Evolutionary conservation across 2,329 filamentous ascomycete species (phyloP), one percentile per base, ranked within the genome.

Genomic region (Cladosporium velox): DNA sequence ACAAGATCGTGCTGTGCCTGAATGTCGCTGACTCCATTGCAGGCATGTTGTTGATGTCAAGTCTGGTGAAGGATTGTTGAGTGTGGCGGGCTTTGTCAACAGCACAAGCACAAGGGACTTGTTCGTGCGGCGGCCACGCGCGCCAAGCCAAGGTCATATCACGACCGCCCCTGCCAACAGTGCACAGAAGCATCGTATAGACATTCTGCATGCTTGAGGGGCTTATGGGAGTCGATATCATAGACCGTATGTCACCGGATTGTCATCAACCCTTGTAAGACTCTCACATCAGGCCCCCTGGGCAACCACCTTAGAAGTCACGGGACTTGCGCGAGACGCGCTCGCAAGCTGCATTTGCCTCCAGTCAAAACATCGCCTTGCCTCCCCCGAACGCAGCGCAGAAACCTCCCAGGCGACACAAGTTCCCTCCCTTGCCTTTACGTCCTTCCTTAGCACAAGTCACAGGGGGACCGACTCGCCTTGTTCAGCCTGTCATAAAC

Each of bases 51-150:
- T 24, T 59, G 55, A 21, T 47, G 30, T 59, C 34, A 35, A 35
- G 55, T 18, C 18, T 38, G 55, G 55, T 26, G 34, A 38, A 35
- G 26, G 28, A 34, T 32, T 24, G 55, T 32, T 28, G 32, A 35
- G 55, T 34, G n/a, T 15, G 34, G 30, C 15, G 55, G 12, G 34
- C 55, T 59, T 59, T 59, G 55, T 59, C 35, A 24, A 59, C 59
- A 61, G 18, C n/a, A 51, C 41, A 51, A 61, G 28, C n/a, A 51
- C 59, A 51, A 49, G 32, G 59, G 38, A n/a, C 59, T 61, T 61
- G 15, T 44, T 38, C 34, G 18, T 26, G 21, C 57, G 14, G 41
- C 38, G 21, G 41, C 38, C 38, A 30, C 14, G 14, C 41, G 28
- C 41, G 58, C 58, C 58, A 60, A 60, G 58, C 26, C 58, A 41